Conservation (phyloP, 2,329 filamentous ascomycete genomes). For the Claviceps sp. region DNA sequence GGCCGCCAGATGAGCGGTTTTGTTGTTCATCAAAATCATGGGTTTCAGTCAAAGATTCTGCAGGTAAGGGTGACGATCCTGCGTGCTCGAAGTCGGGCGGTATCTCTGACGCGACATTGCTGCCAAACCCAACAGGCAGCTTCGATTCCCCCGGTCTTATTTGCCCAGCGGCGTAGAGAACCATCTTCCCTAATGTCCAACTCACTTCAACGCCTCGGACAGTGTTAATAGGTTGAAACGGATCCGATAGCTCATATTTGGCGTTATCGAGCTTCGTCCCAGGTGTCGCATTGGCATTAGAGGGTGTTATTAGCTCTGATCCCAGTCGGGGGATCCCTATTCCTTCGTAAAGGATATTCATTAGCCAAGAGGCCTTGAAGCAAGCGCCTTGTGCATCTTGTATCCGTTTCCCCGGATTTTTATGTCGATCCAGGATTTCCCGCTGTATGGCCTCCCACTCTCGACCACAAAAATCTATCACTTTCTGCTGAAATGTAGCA, state of each 20-base stretch:
- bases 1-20: background rate
- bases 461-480: slow-evolving; percentile 71
- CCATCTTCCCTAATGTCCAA: slow-evolving; percentile 95
- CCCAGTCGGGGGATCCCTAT: slow-evolving; percentile 84
- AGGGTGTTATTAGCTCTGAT: slow-evolving; percentile 46
- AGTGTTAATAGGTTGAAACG: slow-evolving; percentile 88
- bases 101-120: slow-evolving; percentile 53
- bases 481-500: slow-evolving; percentile 72
- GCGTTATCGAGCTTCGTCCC: slow-evolving; percentile 49
- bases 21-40: slow-evolving; percentile 18
- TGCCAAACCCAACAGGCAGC: slow-evolving; percentile 83
- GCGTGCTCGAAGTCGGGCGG: slow-evolving; percentile 77
- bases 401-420: slow-evolving; percentile 62
- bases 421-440: slow-evolving; percentile 52
- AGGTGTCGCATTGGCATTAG: slow-evolving; percentile 57
- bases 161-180: slow-evolving; percentile 86
- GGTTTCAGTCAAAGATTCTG: slow-evolving; percentile 24
- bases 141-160: slow-evolving; percentile 46
- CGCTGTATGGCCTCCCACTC: slow-evolving; percentile 67
- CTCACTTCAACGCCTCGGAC: slow-evolving; percentile 85
- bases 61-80: slow-evolving; percentile 36
- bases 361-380: slow-evolving; percentile 97
- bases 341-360: slow-evolving; percentile 90
- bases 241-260: slow-evolving; percentile 61
- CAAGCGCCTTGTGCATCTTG: slow-evolving; percentile 76